phyloP scores from a whole-genome alignment of 371 early-diverging fungal genomes.

The Conidiobolus incongruus region DNA sequence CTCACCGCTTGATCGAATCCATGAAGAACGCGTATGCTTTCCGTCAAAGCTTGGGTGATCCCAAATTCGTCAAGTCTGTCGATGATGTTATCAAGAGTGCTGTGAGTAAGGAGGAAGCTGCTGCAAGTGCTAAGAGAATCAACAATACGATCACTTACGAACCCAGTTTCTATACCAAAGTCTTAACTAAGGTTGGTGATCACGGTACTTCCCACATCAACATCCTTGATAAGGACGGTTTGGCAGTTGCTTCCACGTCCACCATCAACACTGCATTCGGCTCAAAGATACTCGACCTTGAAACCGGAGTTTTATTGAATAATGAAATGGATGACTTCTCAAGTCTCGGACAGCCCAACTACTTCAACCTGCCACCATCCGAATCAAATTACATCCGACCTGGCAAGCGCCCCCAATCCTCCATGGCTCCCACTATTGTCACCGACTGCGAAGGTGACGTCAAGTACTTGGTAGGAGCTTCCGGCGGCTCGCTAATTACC shows the following conservation, averaged over 20 bases:
- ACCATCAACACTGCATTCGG: conserved; percentile 94
- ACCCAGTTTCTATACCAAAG: conserved; percentile 29
- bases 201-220: conserved; percentile 97
- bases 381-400: conserved; percentile 67
- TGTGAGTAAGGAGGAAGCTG: too few species aligned
- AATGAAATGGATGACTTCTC: conserved; percentile 98
- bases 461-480: conserved; percentile 67
- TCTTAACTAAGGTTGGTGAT: conserved; percentile 54
- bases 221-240: conserved; percentile 62
- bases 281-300: conserved; percentile 75
- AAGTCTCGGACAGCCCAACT: conserved; percentile 60
- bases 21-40: conserved; percentile 80
- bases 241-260: conserved; percentile 75
- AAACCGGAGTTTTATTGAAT: conserved; percentile 91
- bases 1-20: conserved; percentile 71
- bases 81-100: too few species aligned
- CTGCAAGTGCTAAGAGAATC: too few species aligned
- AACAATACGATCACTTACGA: not conserved
- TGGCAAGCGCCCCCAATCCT: conserved; percentile 85
- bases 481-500: conserved; percentile 91
- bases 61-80: conserved; percentile 30
- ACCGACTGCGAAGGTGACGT: conserved; percentile 31
- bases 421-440: conserved; percentile 71
- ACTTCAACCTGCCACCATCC: conserved; percentile 65
- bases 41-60: conserved; percentile 66